Evolutionary conservation across 345 rosid species (phyloP).

Genomic region (Dipteronia dyeriana): DNA sequence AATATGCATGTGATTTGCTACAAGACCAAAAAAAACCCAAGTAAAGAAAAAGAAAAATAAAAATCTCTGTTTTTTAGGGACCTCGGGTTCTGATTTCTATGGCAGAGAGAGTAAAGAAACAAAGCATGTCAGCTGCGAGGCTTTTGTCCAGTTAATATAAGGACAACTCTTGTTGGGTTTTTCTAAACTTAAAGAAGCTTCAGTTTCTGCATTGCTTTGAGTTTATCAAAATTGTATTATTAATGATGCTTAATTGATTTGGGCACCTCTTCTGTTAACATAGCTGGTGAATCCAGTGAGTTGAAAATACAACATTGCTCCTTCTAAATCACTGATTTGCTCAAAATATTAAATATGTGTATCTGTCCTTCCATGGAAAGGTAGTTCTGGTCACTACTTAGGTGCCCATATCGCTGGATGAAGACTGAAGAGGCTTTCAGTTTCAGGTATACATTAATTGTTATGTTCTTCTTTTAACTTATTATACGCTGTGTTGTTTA

Average conservation of each 20-base stretch:
- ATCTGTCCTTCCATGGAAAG: not conserved
- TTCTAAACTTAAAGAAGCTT: conserved; percentile 22
- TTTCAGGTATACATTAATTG: not conserved
- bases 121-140: conserved; percentile 32
- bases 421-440: not conserved
- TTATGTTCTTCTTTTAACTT: not conserved
- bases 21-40: not conserved
- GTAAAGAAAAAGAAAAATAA: not conserved
- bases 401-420: not conserved
- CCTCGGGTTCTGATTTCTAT: conserved; percentile 34
- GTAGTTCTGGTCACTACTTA: not conserved
- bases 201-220: conserved; percentile 28
- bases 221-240: not conserved
- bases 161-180: conserved; percentile 19
- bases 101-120: conserved; percentile 22
- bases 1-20: conserved; percentile 36
- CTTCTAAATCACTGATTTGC: not conserved
- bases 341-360: not conserved
- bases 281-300: not conserved
- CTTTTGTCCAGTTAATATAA: conserved; percentile 30
- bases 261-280: not conserved
- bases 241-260: not conserved
- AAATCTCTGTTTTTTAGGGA: conserved; percentile 37
- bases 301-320: not conserved
- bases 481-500: no score